Evolutionary conservation across 1,139 yeast species (phyloP).

Genomic region (Eremothecium coryli): DNA sequence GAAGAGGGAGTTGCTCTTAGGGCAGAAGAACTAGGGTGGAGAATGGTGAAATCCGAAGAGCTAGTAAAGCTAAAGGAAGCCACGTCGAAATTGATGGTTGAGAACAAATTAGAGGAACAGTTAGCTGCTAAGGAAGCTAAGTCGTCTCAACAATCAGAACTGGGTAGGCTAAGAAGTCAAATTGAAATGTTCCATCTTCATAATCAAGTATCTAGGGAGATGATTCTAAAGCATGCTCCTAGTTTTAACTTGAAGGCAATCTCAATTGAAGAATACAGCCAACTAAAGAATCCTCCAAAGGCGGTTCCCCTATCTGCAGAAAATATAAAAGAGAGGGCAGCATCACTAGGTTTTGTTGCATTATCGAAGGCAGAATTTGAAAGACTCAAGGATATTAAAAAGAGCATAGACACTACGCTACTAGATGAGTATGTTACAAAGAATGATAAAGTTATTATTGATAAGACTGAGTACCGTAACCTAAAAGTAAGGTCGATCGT

Average conservation of each 20-base stretch:
- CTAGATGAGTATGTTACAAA: slow-evolving; percentile 4
- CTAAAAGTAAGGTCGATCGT: slow-evolving; percentile 1
- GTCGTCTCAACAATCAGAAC: background rate
- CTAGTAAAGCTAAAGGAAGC: background rate
- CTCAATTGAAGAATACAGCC: slow-evolving; percentile 24
- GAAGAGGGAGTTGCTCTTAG: background rate
- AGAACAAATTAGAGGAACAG: background rate
- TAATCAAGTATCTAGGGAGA: slow-evolving; percentile 5
- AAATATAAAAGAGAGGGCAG: slow-evolving; percentile 30
- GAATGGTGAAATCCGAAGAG: background rate
- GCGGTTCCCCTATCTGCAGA: slow-evolving; percentile 26
- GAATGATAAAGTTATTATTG: slow-evolving; percentile 1
- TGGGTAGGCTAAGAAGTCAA: background rate
- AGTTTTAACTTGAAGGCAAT: slow-evolving; percentile 26
- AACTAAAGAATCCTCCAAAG: slow-evolving; percentile 6
- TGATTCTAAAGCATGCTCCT: slow-evolving; percentile 14
- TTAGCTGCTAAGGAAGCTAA: background rate
- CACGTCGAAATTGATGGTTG: background rate
- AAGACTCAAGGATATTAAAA: slow-evolving; percentile 13
- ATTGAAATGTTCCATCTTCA: background rate
- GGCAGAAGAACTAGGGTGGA: slow-evolving; percentile 1
- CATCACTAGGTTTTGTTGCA: slow-evolving; percentile 18
- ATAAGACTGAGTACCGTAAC: slow-evolving; percentile 3
- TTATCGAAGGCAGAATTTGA: slow-evolving; percentile 20
- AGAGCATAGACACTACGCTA: background rate